phyloP scores from a whole-genome alignment of 2,329 filamentous ascomycete species.

The Diaporthe australafricana region DNA sequence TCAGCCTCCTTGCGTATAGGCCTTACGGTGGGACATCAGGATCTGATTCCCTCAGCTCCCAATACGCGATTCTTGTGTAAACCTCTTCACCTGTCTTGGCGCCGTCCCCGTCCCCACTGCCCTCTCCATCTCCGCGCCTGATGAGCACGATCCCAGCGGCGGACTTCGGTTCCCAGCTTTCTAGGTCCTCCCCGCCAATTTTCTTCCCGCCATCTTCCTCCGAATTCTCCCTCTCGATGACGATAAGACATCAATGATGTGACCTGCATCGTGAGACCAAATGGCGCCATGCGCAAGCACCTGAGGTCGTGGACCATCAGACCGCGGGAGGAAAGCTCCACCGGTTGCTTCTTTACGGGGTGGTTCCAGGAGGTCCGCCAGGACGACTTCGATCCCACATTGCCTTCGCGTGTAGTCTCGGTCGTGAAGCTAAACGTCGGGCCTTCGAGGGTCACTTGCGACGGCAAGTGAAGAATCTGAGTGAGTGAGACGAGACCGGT shows the following conservation, averaged over 20 bases:
- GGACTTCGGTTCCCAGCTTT: not conserved
- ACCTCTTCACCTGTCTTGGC: not conserved
- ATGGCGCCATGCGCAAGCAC: not conserved
- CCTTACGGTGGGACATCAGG: not conserved
- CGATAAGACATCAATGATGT: not conserved
- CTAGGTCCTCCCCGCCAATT: not conserved
- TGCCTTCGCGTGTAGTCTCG: not conserved
- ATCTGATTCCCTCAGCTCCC: not conserved
- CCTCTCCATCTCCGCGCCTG: not conserved
- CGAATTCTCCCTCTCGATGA: not conserved
- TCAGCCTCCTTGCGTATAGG: not conserved
- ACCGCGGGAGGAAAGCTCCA: too few relatives aligned
- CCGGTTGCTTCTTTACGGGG: not conserved
- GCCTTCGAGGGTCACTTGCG: not conserved
- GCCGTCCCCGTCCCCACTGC: not conserved
- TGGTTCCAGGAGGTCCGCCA: not conserved
- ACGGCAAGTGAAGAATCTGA: not conserved
- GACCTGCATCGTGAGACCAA: not conserved
- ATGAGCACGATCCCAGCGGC: not conserved
- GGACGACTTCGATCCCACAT: accelerated
- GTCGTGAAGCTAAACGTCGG: not conserved
- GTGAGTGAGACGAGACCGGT: not conserved
- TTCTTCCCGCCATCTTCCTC: not conserved
- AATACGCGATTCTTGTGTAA: not conserved
- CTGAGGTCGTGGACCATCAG: not conserved